Conservation (phyloP, 2,329 filamentous ascomycete species). For the Arthrobotrys megalospora region DNA sequence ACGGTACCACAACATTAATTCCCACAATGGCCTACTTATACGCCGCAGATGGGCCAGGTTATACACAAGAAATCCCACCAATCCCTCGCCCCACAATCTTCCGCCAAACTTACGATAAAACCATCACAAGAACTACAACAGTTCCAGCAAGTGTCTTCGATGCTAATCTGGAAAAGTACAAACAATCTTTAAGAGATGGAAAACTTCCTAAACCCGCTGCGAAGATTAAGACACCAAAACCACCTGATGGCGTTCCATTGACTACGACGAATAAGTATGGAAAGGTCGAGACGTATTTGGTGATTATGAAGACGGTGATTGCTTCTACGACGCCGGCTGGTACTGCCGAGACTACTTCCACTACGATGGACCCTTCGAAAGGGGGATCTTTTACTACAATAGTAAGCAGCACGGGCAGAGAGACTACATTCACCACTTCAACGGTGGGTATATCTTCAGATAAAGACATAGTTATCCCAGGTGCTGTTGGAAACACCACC, state of each 20-base stretch:
- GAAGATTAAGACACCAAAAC: neutral
- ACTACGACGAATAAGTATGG: constrained; percentile 1
- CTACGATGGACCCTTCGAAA: neutral
- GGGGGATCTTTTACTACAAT: neutral
- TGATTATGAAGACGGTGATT: constrained; percentile 1
- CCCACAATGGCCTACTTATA: neutral
- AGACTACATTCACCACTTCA: neutral
- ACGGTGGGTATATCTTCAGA: neutral
- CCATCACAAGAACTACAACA: constrained; percentile 9
- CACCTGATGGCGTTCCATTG: neutral
- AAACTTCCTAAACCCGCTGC: neutral
- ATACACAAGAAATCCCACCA: neutral
- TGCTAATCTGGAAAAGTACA: neutral
- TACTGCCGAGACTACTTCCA: neutral
- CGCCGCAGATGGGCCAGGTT: neutral
- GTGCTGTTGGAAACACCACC: neutral
- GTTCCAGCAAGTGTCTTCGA: neutral
- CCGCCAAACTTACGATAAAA: constrained; percentile 8
- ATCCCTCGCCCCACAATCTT: constrained; percentile 8
- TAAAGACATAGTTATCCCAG: neutral
- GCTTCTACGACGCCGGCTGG: neutral
- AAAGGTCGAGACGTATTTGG: neutral
- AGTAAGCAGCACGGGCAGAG: neutral
- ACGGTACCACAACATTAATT: neutral
- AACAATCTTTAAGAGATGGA: neutral